Evolutionary conservation across 768 basidiomycete genomes (phyloP), one percentile per base, ranked within the genome.

Genomic region (Crepidotus variabilis): DNA sequence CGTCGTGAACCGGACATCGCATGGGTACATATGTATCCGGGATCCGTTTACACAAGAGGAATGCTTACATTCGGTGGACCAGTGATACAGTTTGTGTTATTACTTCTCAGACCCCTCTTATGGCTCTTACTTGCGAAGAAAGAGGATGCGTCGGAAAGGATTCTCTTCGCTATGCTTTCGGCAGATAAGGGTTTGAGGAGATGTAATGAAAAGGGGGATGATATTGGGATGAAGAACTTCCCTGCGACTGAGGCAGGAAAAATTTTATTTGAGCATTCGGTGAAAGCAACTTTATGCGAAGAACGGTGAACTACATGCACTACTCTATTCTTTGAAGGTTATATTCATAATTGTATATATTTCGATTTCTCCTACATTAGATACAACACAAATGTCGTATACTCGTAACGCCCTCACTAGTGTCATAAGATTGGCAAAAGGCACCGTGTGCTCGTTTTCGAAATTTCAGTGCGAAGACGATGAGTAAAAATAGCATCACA

Each of bases 21-120:
- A 5, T 80, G 82, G 64, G 69, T 72, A 0, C 80, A 81, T 58
- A 69, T 69, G 24, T 67, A 62, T 52, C 79, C 80, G 0, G 81
- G 80, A 1, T 51, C 63, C 35, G 75, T 78, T 22, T 61, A 69
- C 47, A 75, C 75, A 10, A 28, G 28, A 28, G 61, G 48, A 20
- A 57, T 58, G 39, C 50, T 60, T 11, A 58, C 54, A 20, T 63
- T 54, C 46, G 46, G 35, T 21, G 59, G 54, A 14, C 60, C 59
- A 13, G 48, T 65, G 8, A 49, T 55, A 16, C 62, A 61, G 11
- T 48, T 65, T n/a, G 33, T 66, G 34, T 43, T 55, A 1, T 57
- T 62, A 5, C 49, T 67, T 23, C 35, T 69, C 2, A 36, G 48
- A 6, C 67, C 69, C 0, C 43, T 72, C 1, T 23, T 62, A 10